Conservation (phyloP, 2,329 filamentous ascomycete species). For the Cercospora zeina region DNA sequence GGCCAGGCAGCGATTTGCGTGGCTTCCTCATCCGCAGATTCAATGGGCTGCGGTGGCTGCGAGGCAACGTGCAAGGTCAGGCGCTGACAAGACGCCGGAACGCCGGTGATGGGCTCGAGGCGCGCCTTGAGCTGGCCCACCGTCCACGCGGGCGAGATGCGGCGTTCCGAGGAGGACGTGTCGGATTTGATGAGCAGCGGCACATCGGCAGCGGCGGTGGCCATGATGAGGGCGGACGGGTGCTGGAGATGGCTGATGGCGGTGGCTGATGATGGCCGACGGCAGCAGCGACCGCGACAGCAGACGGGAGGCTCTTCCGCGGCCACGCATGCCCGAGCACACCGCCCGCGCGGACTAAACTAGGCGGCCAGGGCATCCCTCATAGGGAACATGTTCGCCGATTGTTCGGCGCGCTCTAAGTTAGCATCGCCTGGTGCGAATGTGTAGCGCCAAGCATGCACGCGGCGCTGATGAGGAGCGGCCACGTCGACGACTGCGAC, state of each 20-base stretch:
- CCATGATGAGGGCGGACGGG: slow-evolving; percentile 25
- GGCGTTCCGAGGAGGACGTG: slow-evolving; percentile 79
- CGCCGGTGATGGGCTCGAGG: slow-evolving; percentile 88
- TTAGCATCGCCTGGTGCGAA: slow-evolving; percentile 7
- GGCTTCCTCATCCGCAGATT: slow-evolving; percentile 71
- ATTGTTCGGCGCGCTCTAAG: slow-evolving; percentile 17
- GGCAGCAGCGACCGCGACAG: too few species aligned
- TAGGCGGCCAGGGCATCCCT: slow-evolving; percentile 16
- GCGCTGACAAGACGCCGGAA: slow-evolving; percentile 76
- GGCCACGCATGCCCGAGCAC: slow-evolving; percentile 18
- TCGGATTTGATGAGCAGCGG: slow-evolving; percentile 74
- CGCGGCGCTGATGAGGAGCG: neutral
- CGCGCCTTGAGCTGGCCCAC: slow-evolving; percentile 80
- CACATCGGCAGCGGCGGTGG: slow-evolving; percentile 63
- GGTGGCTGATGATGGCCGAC: neutral
- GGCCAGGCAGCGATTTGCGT: slow-evolving; percentile 65
- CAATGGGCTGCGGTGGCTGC: slow-evolving; percentile 63
- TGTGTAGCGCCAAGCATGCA: slow-evolving; percentile 3
- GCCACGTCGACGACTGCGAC: neutral
- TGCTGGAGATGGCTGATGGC: neutral
- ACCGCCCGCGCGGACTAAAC: slow-evolving; percentile 11
- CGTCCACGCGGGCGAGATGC: slow-evolving; percentile 89
- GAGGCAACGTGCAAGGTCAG: slow-evolving; percentile 69
- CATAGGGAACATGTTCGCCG: slow-evolving; percentile 25
- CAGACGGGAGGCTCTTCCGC: too few species aligned